Conservation (phyloP, 2,329 filamentous ascomycete genomes). For the Fusarium nygamai region DNA sequence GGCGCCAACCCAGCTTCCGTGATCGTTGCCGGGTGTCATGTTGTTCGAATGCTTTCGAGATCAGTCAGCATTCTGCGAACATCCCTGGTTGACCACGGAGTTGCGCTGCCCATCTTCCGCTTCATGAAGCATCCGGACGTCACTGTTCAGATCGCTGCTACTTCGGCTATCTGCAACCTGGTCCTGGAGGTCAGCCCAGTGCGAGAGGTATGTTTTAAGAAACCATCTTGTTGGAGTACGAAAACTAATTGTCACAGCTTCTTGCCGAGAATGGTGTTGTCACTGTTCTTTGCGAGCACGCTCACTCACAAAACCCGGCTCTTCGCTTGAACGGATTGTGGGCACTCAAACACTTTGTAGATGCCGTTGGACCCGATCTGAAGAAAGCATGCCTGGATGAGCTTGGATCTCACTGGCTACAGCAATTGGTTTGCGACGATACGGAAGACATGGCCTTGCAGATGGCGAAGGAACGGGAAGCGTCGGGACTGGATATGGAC, state of each 20-base stretch:
- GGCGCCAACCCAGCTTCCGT: constrained; percentile 81
- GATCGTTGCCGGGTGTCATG: constrained; percentile 85
- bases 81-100: constrained; percentile 84
- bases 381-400: constrained; percentile 83
- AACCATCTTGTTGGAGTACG: background rate
- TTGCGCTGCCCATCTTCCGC: constrained; percentile 79
- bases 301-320: constrained; percentile 81
- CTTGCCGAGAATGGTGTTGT: constrained; percentile 80
- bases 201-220: constrained; percentile 72
- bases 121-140: constrained; percentile 79
- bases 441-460: constrained; percentile 63
- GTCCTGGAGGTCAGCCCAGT: constrained; percentile 91
- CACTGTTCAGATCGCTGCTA: constrained; percentile 87
- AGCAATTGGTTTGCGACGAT: constrained; percentile 77
- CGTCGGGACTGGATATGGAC: constrained; percentile 57
- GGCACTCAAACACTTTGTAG: constrained; percentile 91
- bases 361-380: constrained; percentile 73
- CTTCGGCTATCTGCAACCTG: constrained; percentile 84
- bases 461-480: constrained; percentile 46
- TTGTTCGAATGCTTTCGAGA: constrained; percentile 81
- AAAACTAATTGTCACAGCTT: constrained; percentile 59
- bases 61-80: constrained; percentile 88
- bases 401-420: constrained; percentile 81
- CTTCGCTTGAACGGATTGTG: constrained; percentile 88
- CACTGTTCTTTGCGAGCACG: constrained; percentile 82